Conservation (phyloP, 1,284 basidiomycete species). For the Bondarzewia mesenterica region DNA sequence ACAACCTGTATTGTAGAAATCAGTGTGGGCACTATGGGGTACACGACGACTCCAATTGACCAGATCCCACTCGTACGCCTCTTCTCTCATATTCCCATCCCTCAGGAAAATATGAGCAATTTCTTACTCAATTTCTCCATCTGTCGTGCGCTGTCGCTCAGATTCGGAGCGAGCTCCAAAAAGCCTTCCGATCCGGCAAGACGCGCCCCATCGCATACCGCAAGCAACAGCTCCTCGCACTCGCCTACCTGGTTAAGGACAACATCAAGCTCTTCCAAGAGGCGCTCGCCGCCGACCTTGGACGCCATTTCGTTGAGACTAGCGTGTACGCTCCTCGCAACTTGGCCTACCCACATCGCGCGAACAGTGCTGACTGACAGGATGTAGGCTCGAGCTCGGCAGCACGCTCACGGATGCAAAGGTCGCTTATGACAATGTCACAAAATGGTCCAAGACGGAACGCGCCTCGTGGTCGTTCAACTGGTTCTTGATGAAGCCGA, state of each 20-base stretch:
- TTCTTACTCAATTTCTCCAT: neutral
- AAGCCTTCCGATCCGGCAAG: constrained; percentile 51
- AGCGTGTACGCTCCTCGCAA: constrained; percentile 38
- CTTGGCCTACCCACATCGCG: neutral
- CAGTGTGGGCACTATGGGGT: neutral
- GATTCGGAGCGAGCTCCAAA: constrained; percentile 45
- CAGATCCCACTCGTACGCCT: neutral
- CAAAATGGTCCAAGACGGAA: constrained; percentile 72
- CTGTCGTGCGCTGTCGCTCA: constrained; percentile 17
- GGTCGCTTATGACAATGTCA: constrained; percentile 58
- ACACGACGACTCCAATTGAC: neutral
- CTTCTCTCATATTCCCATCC: neutral
- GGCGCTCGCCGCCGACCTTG: constrained; percentile 49
- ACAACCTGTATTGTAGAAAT: too few species aligned
- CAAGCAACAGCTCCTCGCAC: constrained; percentile 58
- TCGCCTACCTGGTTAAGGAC: constrained; percentile 61
- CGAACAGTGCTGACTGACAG: neutral
- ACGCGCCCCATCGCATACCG: constrained; percentile 50
- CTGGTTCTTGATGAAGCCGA: constrained; percentile 49
- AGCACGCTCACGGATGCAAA: constrained; percentile 52
- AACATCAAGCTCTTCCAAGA: constrained; percentile 48
- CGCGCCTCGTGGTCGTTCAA: constrained; percentile 46
- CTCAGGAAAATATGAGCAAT: neutral
- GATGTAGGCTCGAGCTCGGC: constrained; percentile 46
- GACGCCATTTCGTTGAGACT: constrained; percentile 44